Evolutionary conservation across 1,284 basidiomycete species (phyloP), one percentile per base, ranked within the genome.

Genomic region (Trametes versicolor): DNA sequence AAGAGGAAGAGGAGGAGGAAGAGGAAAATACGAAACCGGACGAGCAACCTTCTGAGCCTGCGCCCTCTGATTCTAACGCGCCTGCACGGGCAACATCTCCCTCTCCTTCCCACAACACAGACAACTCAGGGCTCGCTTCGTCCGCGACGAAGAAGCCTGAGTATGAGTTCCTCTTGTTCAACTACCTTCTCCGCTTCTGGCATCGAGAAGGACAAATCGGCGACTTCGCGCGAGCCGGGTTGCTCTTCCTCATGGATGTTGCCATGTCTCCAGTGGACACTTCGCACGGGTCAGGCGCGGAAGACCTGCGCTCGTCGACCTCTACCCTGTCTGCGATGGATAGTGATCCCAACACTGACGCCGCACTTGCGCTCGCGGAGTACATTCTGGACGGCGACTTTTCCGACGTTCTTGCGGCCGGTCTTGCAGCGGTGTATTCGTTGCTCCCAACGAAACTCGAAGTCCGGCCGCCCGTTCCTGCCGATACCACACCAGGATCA

Each of bases 351-450:
- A 85, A 94, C 48, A 87, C 87, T 34, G 93, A 96, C 72, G 93
- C 94, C 5, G 90, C 91, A 13, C 82, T 94, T 60, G 94, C 91
- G n/a, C 82, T 96, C 50, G 94, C 92, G 29, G 94, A 96, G 74
- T 98, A 96, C 75, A 94, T 99, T 56, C 85, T 98, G 19, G 94
- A 98, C 73, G 96, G 96, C 9, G 97, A 98, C 79, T 98, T 98
- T 77, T 94, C 96, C 19, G 96, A 99, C 66, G 97, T 99, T 1
- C 87, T 99, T 53, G 96, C 93, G 5, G 98, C 97, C 6, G 96
- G 97, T 17, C 78, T 99, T 12, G 94, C 96, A 1, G 97, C 97
- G 0, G 93, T 97, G 1, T 99, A 97, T 75, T 98, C 96, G 1
- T 79, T 96, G 1, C 81, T 99, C 19, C 97, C 98, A 0, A 89